phyloP scores from a whole-genome alignment of 1,139 yeast genomes.

The Debaryomyces nepalensis region DNA sequence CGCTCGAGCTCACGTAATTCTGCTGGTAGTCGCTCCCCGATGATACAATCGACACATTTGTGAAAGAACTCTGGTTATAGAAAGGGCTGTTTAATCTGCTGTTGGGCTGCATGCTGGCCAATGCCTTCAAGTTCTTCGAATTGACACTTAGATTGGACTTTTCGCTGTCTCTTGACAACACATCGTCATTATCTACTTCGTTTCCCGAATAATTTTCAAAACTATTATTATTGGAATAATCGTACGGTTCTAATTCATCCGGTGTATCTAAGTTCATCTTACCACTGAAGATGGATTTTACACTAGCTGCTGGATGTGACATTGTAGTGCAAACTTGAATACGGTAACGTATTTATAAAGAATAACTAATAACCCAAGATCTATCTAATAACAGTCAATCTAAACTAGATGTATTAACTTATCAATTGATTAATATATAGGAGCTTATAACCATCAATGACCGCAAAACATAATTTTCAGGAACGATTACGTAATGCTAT shows the following conservation, averaged over 20 bases:
- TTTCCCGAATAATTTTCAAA: constrained; percentile 8
- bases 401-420: neutral
- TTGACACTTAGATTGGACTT: constrained; percentile 29
- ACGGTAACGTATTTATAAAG: neutral
- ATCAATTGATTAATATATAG: constrained; percentile 2
- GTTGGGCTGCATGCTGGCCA: constrained; percentile 11
- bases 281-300: constrained; percentile 46
- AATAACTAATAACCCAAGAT: too few relatives aligned
- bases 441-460: constrained; percentile 10
- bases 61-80: constrained; percentile 18
- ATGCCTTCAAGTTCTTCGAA: constrained; percentile 26
- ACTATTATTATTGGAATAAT: constrained; percentile 16
- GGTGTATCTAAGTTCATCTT: constrained; percentile 34
- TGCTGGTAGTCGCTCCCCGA: constrained; percentile 31
- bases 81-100: constrained; percentile 8
- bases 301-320: constrained; percentile 53
- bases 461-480: constrained; percentile 1
- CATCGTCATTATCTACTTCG: constrained; percentile 15
- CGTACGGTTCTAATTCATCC: constrained; percentile 29
- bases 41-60: constrained; percentile 34
- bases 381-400: neutral
- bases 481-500: neutral
- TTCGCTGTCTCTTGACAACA: constrained; percentile 16
- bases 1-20: constrained; percentile 1
- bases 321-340: constrained; percentile 20